phyloP scores from a whole-genome alignment of 345 rosid species.

The Euphorbia lathyris region DNA sequence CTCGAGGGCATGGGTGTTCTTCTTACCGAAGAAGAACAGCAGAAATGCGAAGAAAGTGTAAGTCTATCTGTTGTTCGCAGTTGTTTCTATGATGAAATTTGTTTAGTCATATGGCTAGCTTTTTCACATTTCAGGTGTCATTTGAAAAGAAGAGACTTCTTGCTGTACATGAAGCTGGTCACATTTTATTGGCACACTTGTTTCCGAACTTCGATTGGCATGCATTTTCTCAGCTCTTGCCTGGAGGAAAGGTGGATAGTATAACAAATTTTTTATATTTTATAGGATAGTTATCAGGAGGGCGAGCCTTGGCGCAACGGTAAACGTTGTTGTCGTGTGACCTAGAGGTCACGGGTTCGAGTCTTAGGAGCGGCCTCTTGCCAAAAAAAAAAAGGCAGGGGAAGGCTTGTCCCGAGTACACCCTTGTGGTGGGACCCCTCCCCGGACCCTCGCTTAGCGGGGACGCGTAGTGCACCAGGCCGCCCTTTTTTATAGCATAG shows the following conservation, averaged over 20 bases:
- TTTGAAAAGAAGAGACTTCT: slow-evolving; percentile 79
- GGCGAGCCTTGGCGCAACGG: no score
- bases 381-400: no score
- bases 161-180: slow-evolving; percentile 98
- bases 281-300: no score
- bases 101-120: slow-evolving; percentile 15
- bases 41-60: slow-evolving; percentile 84
- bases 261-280: no score
- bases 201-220: slow-evolving; percentile 98
- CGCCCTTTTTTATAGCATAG: no score
- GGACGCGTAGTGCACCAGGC: no score
- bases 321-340: no score
- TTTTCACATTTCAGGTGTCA: slow-evolving; percentile 54
- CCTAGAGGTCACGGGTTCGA: no score
- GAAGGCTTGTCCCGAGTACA: no score
- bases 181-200: slow-evolving; percentile 84
- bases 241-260: slow-evolving; percentile 81
- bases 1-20: slow-evolving; percentile 99
- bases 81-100: not conserved
- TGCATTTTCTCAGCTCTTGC: slow-evolving; percentile 98
- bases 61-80: slow-evolving; percentile 19
- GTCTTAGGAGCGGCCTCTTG: no score
- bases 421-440: no score
- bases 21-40: slow-evolving; percentile 94
- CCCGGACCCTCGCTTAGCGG: no score